phyloP scores from a whole-genome alignment of 495 filamentous ascomycete species.

The Lophiostoma macrostomum region DNA sequence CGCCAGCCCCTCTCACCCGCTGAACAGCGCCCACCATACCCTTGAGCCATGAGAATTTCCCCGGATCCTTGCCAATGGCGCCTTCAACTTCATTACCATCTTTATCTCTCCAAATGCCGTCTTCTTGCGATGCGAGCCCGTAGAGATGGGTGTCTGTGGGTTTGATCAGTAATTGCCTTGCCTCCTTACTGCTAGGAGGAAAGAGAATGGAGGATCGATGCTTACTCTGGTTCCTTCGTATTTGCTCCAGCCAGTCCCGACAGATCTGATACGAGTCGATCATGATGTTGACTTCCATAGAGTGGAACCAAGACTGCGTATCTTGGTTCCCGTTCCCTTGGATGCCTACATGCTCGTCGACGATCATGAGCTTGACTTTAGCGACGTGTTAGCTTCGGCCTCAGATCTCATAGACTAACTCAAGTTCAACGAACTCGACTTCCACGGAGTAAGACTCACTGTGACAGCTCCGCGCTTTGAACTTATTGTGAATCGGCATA shows the following conservation, averaged over 20 bases:
- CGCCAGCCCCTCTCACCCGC: constrained; percentile 60
- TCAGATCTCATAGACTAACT: too few relatives aligned
- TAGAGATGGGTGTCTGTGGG: constrained; percentile 54
- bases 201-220: background rate
- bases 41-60: constrained; percentile 59
- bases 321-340: constrained; percentile 77
- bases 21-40: constrained; percentile 61
- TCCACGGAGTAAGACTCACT: too few relatives aligned
- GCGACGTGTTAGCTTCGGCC: too few relatives aligned
- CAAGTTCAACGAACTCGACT: too few relatives aligned
- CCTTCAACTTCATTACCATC: constrained; percentile 55
- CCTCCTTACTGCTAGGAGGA: background rate
- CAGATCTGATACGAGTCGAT: constrained; percentile 62
- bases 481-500: constrained; percentile 57
- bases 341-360: constrained; percentile 64
- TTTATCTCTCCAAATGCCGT: constrained; percentile 61
- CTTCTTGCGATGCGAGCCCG: constrained; percentile 53
- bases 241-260: constrained; percentile 56
- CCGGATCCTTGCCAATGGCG: constrained; percentile 58
- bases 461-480: constrained; percentile 65
- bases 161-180: background rate
- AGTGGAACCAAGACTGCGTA: constrained; percentile 77
- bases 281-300: constrained; percentile 73
- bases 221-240: constrained; percentile 62
- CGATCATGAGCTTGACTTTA: constrained; percentile 74